phyloP scores from a whole-genome alignment of 2,329 filamentous ascomycete species.

The Alternaria rosae region DNA sequence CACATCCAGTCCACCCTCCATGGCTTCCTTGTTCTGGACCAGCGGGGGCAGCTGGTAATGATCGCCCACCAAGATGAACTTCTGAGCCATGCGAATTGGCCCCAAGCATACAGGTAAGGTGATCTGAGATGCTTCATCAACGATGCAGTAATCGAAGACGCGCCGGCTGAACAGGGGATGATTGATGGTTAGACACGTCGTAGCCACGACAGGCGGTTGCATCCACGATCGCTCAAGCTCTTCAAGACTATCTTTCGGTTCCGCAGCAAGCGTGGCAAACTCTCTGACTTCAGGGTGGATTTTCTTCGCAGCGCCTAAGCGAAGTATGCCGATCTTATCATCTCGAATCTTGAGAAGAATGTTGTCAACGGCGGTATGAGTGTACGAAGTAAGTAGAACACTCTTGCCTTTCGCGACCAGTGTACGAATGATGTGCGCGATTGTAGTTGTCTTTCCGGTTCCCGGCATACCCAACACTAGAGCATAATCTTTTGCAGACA shows the following conservation, averaged over 20 bases:
- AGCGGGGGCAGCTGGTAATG: constrained; percentile 95
- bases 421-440: constrained; percentile 94
- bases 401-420: constrained; percentile 89
- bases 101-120: constrained; percentile 94
- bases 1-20: constrained; percentile 85
- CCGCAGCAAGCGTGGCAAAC: constrained; percentile 80
- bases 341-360: constrained; percentile 90
- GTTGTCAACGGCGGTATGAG: constrained; percentile 97
- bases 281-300: constrained; percentile 86
- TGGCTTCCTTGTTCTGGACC: constrained; percentile 89
- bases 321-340: constrained; percentile 78
- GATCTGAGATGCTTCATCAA: constrained; percentile 97
- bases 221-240: constrained; percentile 86
- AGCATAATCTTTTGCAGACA: constrained; percentile 94
- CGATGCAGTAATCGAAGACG: constrained; percentile 96
- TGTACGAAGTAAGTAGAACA: constrained; percentile 92
- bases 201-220: constrained; percentile 86
- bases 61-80: constrained; percentile 94
- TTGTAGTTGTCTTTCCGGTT: constrained; percentile 97
- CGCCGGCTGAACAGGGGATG: constrained; percentile 88
- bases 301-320: constrained; percentile 85
- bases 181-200: constrained; percentile 90
- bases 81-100: constrained; percentile 89
- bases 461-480: constrained; percentile 98
- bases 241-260: constrained; percentile 78